Percentiles rank a stretch among this genome's conserved stretches.
These are phyloP conservation scores for Sedum album DNA, from an alignment of 164 flowering plant species.

Conservation along the genomic window DNA sequence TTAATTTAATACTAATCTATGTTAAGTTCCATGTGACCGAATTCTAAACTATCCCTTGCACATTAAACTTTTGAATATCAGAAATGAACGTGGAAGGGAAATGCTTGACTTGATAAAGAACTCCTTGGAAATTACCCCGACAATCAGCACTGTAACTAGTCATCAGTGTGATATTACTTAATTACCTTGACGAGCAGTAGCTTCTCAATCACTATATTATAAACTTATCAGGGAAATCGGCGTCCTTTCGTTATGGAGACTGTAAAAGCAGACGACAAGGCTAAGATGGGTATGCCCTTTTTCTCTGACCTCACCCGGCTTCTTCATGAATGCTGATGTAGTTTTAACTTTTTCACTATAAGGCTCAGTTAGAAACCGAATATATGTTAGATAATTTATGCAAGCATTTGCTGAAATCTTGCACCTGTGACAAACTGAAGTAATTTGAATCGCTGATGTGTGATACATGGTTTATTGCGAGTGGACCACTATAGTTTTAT, in stretches of 20 bases:
- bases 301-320: not conserved
- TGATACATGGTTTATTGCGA: no score
- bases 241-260: constrained; percentile 85
- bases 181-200: not conserved
- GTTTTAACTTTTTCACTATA: not conserved
- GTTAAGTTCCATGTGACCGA: not conserved
- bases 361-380: not conserved
- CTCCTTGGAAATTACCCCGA: constrained; percentile 77
- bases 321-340: not conserved
- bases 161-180: not conserved
- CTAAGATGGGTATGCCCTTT: constrained; percentile 61
- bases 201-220: not conserved
- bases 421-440: not conserved
- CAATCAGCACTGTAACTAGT: constrained; percentile 53
- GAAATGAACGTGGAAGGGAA: constrained; percentile 94
- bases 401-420: not conserved
- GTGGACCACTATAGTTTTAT: not conserved
- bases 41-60: not conserved
- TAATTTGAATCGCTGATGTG: not conserved
- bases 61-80: constrained; percentile 23
- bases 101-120: constrained; percentile 72
- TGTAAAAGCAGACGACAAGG: constrained; percentile 88
- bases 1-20: not conserved
- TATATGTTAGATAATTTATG: not conserved
- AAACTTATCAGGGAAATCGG: constrained; percentile 58